Conservation (phyloP, 306 rosid genomes). For the Chamaecrista fasciculata region DNA sequence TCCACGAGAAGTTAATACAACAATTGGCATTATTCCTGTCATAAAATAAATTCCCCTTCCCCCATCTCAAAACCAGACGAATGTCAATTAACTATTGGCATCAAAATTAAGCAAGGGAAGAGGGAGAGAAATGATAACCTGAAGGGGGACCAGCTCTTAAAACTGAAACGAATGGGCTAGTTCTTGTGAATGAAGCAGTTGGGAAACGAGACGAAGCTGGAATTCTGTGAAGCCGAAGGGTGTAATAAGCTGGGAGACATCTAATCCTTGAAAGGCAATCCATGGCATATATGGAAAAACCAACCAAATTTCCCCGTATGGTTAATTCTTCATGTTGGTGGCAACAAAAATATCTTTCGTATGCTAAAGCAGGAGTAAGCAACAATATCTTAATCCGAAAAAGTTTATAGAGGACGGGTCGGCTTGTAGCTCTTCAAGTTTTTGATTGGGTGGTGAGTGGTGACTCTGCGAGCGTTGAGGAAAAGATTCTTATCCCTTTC, state of each 20-base stretch:
- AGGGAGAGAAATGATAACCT: slow-evolving; percentile 29
- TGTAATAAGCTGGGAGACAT: slow-evolving; percentile 34
- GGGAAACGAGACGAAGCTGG: slow-evolving; percentile 39
- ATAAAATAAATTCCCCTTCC: too few species aligned
- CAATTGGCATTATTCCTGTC: not conserved
- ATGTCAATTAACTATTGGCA: not conserved
- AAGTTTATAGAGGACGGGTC: too few species aligned
- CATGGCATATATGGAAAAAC: slow-evolving; percentile 33
- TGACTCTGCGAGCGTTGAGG: too few species aligned
- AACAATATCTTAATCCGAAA: not conserved
- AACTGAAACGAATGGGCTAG: slow-evolving; percentile 31
- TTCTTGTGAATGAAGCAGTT: slow-evolving; percentile 20
- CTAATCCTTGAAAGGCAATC: slow-evolving; percentile 54
- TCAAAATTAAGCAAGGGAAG: not conserved
- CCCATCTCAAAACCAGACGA: not conserved
- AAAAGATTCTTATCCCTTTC: too few species aligned
- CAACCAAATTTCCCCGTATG: not conserved
- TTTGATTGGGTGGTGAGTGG: too few species aligned
- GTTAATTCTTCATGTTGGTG: slow-evolving; percentile 3
- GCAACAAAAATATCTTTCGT: not conserved
- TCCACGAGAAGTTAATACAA: not conserved
- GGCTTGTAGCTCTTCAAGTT: not conserved
- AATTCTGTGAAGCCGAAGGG: slow-evolving; percentile 35
- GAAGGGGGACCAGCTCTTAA: slow-evolving; percentile 47
- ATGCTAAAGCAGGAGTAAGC: not conserved